Evolutionary conservation across 2,329 filamentous ascomycete genomes (phyloP), one percentile per base, ranked within the genome.

Genomic region (Emmonsiellopsis sp.): DNA sequence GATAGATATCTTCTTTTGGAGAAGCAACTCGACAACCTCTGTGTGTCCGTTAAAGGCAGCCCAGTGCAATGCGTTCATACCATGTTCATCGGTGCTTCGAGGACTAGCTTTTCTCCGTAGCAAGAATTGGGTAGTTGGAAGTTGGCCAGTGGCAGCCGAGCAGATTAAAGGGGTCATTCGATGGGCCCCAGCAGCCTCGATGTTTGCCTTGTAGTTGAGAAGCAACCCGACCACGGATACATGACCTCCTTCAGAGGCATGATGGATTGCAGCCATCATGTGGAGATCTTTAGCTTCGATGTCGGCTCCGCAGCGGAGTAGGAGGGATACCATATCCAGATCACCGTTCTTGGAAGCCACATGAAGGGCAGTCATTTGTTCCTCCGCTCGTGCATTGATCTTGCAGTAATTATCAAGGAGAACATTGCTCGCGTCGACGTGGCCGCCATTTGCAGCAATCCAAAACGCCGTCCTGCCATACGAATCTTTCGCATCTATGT

Each of bases 41-140:
- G 62, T 59, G 49, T 71, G 68, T 1, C 68, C 69, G 48, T 69
- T 69, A 53, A 62, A 69, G 6, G 64, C 62, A 31, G 69, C 69
- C 68, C 68, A 71, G 49, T 72, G 69, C 17, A 71, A 49, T 0
- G 67, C 63, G 7, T 66, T 69, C 68, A 71, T 71, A 5, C 61
- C 63, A 13, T 57, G 61, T 47, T 71, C 66, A 49, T 67, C 68
- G 1, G 55, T 54, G 39, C 56, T 56, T 44, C 61, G 60, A 6
- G 53, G 48, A 5, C 61, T 65, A 1, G 68, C 67, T 51, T 64
- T 69, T 45, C 59, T 62, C 43, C 65, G 63, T 5, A 71, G 45
- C 5, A 72, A 60, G 49, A 64, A 57, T 31, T 65, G 58, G 6
- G 64, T 64, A 21, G 61, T 61, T 27, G 53, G 49, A 10, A 63